Base-by-base conservation (phyloP, 192 early-diverging fungal species). In the Umbelopsis vinacea region DNA sequence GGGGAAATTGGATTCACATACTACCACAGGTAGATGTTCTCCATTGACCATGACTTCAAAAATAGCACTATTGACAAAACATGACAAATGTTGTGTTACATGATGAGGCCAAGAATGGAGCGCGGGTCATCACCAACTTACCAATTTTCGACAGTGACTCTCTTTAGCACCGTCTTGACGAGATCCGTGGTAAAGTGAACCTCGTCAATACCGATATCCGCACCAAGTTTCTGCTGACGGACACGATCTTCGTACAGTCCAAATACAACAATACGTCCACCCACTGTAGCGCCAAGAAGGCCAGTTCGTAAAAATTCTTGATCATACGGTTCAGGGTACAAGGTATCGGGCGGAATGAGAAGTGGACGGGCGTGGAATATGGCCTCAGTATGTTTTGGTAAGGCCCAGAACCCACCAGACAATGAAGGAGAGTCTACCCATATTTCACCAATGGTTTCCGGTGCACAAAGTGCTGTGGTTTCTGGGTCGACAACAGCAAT, bases 401-500 rank as follows among this genome's bases (percentile, higher is more conserved):
- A 76, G 17, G 84, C 89, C 93, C 90, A 94, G 82, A 95, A 94
- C 7, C 90, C 90, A 26, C 85, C 85, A 9, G 89, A 87, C 47
- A 96, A 79, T 29, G 85, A 88, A 15, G 90, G 89, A 4, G 91
- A 89, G 74, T 89, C 85, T 9, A 94, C 83, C 92, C 94, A 95
- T n/a, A 96, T 84, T 82, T 96, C 94, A 50, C 94, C 94, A 67
- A 95, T 86, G 2, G 87, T 83, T 76, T 93, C 87, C 1, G 89
- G 81, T 9, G 89, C 85, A 48, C 90, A 93, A 35, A 96, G 78
- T 21, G 89, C 87, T 15, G 86, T 88, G 68, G 92, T 92, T 48
- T 93, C 90, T 2, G 93, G 92, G 68, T 96, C 91, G 0, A 96
- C 93, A 47, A 96, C 87, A 2, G 89, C 92, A 12, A 95, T 77